Evolutionary conservation across 2,329 filamentous ascomycete genomes (phyloP), one percentile per base, ranked within the genome.

Genomic region (Drechmeria coniospora): DNA sequence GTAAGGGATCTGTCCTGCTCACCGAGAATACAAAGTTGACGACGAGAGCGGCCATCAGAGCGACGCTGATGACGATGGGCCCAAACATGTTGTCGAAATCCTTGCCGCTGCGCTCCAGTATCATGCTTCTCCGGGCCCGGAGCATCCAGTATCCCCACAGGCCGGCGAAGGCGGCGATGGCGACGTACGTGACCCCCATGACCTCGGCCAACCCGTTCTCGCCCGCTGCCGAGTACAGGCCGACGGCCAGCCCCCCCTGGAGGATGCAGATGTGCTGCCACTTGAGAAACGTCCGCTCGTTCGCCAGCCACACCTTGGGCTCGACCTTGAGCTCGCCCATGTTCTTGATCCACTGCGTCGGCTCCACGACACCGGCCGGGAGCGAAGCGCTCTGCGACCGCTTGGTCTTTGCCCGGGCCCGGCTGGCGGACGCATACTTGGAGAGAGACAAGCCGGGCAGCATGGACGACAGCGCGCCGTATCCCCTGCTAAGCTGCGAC

Each of bases 241-340:
- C 81, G 9, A 98, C 60, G 1, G 82, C 81, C 17, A 98, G 57
- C 14, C 77, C 75, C 21, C 84, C 86, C 15, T 98, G 73, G 10
- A 98, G 65, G 26, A 98, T 73, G 35, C 74, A 78, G 44, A 98
- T 84, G 51, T 95, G 86, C 60, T 95, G 82, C 90, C 90, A 98
- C 54, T 94, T 95, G 53, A 98, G 77, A 50, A 94, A 98, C 0
- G 90, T 98, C 35, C 90, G 78, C 57, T 98, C 87, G 54, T 98
- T 98, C 30, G 90, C 90, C 32, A 98, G 75, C 87, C 90, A 98
- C 17, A 98, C 87, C 56, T 98, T 98, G 35, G 83, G 84, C 58
- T 98, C 90, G 32, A 98, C 83, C 47, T 84, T 79, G 38, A 95
- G 68, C 20, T 84, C 80, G 3, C 90, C 87, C 19, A 79, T 70